A percentile compares a stretch with the other conserved stretches of the same genome.
Evolutionary conservation across 768 basidiomycete genomes (phyloP).

Genomic region (Rhizopogon salebrosus): DNA sequence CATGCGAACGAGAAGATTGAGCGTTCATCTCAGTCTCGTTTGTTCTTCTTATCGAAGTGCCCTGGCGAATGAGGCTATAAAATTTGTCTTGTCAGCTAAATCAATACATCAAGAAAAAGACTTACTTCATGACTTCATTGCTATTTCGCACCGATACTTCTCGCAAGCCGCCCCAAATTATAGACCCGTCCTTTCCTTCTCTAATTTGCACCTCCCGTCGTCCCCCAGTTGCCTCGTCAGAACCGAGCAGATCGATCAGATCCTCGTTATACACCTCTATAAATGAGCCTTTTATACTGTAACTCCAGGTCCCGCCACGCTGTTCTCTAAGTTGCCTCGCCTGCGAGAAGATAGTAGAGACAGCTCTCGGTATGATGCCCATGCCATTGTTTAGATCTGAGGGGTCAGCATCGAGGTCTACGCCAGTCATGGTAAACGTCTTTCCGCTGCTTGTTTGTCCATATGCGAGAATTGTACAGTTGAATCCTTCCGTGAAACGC

Average conservation of each 20-base stretch:
- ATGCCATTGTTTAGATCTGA: constrained; percentile 78
- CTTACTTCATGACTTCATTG: constrained; percentile 89
- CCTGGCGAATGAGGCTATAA: constrained; percentile 79
- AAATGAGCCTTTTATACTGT: constrained; percentile 82
- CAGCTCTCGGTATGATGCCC: constrained; percentile 94
- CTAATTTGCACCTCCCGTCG: constrained; percentile 90
- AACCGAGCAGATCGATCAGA: constrained; percentile 86
- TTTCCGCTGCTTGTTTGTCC: constrained; percentile 31
- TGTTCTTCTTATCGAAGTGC: constrained; percentile 86
- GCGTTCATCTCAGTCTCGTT: constrained; percentile 99
- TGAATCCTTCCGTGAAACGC: constrained; percentile 90
- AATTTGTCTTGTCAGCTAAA: constrained; percentile 11
- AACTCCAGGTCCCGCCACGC: constrained; percentile 72
- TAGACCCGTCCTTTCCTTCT: constrained; percentile 95
- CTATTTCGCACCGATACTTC: constrained; percentile 86
- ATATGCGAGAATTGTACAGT: constrained; percentile 63
- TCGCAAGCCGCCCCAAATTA: constrained; percentile 93
- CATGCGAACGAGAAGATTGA: constrained; percentile 95
- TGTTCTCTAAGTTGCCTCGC: constrained; percentile 75
- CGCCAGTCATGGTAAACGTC: constrained; percentile 91
- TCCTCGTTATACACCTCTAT: constrained; percentile 99
- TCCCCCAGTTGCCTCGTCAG: constrained; percentile 60
- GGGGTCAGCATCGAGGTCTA: constrained; percentile 85
- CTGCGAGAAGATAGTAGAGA: constrained; percentile 79
- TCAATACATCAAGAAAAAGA: constrained; percentile 16